These are phyloP conservation scores for Salix exigua DNA, from an alignment of 345 rosid species.

Conservation along the genomic window DNA sequence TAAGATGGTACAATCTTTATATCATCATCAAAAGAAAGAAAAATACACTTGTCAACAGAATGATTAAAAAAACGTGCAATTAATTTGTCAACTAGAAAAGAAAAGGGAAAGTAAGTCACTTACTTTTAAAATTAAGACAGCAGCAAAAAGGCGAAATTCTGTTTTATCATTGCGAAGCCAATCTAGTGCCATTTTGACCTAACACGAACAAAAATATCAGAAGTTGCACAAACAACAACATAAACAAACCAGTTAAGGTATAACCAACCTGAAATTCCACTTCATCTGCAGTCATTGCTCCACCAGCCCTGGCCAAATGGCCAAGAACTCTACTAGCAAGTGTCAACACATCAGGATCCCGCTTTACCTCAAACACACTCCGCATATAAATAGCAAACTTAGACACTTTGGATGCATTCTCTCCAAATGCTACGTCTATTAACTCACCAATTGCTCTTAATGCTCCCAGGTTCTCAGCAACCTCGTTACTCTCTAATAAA, in stretches of 20 bases:
- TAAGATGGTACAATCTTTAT: background rate
- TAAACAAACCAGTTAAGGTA: background rate
- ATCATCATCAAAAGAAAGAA: background rate
- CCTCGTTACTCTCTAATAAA: slow-evolving; percentile 68
- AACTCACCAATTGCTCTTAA: slow-evolving; percentile 85
- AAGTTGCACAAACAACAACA: background rate
- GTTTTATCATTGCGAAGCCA: slow-evolving; percentile 92
- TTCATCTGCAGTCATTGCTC: slow-evolving; percentile 99
- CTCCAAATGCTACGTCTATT: slow-evolving; percentile 90
- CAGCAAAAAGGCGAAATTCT: slow-evolving; percentile 84
- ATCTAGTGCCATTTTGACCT: slow-evolving; percentile 83
- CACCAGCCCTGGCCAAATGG: slow-evolving; percentile 96
- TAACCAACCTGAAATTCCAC: slow-evolving; percentile 81
- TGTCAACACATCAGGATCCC: slow-evolving; percentile 75
- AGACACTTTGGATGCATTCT: slow-evolving; percentile 93
- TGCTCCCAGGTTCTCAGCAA: slow-evolving; percentile 88
- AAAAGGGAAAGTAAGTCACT: slow-evolving; percentile 3
- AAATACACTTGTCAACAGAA: background rate
- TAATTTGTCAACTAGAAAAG: background rate
- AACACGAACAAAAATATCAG: slow-evolving; percentile 16
- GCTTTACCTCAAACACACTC: slow-evolving; percentile 70
- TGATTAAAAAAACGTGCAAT: too few species aligned
- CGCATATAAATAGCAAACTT: slow-evolving; percentile 75
- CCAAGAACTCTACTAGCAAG: slow-evolving; percentile 97
- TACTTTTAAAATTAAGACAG: slow-evolving; percentile 91